A percentile compares a stretch with the other conserved stretches of the same genome.
These are phyloP conservation scores for Colletotrichum camelliae DNA, from an alignment of 2,329 filamentous ascomycete species.

Conservation along the genomic window DNA sequence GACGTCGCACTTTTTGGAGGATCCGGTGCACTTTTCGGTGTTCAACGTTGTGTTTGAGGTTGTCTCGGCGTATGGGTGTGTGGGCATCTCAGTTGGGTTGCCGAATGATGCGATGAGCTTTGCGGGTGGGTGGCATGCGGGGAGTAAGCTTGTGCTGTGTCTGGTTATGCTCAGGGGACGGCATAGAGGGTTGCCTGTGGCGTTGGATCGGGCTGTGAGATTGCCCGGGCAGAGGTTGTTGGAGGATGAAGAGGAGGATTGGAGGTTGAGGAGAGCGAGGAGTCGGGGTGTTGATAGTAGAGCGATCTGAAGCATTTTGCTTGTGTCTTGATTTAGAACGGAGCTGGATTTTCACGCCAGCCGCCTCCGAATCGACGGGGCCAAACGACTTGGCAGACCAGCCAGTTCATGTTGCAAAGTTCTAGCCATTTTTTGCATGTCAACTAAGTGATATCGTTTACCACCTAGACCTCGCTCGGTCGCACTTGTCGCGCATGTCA, in stretches of 20 bases:
- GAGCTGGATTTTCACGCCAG: no score
- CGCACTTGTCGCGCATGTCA: no score
- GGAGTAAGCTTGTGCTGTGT: constrained; percentile 63
- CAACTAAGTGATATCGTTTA: no score
- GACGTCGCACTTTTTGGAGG: constrained; percentile 54
- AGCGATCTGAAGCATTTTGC: no score
- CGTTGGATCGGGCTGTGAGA: constrained; percentile 58
- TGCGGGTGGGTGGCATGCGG: constrained; percentile 55
- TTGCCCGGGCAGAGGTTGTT: constrained; percentile 40
- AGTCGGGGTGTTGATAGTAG: neutral
- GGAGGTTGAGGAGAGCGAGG: constrained; percentile 1
- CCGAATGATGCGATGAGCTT: constrained; percentile 61
- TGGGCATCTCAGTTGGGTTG: constrained; percentile 64
- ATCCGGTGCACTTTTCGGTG: constrained; percentile 59
- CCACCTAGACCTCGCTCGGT: no score
- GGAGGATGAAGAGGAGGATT: constrained; percentile 34
- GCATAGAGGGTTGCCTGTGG: constrained; percentile 61
- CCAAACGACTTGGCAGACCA: no score
- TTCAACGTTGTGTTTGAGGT: constrained; percentile 68
- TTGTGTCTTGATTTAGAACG: no score
- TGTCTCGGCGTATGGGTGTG: constrained; percentile 63
- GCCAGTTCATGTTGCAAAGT: no score
- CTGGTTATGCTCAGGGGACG: constrained; percentile 62
- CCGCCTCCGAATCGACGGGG: no score
- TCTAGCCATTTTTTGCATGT: no score